Base-by-base conservation (phyloP, 31 red algal genomes). In the Endocladia muricata region DNA sequence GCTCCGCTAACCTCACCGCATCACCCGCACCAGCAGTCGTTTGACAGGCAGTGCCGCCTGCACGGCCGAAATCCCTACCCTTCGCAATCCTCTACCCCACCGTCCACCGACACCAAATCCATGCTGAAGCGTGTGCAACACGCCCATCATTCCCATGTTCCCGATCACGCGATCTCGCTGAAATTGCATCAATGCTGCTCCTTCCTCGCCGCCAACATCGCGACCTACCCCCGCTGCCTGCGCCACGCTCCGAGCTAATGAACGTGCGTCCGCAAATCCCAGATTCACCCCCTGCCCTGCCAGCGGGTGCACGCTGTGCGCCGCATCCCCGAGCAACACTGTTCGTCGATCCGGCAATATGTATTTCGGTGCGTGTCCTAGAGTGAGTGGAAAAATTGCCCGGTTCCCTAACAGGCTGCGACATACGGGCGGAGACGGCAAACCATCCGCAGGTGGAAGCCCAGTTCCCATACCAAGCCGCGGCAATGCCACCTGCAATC, bases 241-340 rank as follows among this genome's bases (percentile, higher is more conserved):
- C 54, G 68, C 73, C 37, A 98, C 23, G 28, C 78, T 60, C 6
- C 83, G 73, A 28, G 51, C 32, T 5, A 98, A 69, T 34, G 76
- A 49, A 3, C 63, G 52, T 7, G 74, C 96, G 63, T 98, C 96
- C 17, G 83, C 88, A 36, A 98, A 81, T 15, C 96, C 96, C 35
- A 98, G 74, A 74, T 98, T 98, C n/a, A 94, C 96, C 8, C 96
- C 96, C 78, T 98, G 96, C 35, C 96, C 96, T 26, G 96, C 96
- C 54, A 98, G 47, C 4, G 96, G 96, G 35, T 98, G 96, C 41
- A 98, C 88, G 33, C 77, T 79, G 54, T 98, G 96, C 31, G 96
- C 96, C 15, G 96, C 96, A 68, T 98, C 96, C n/a, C 96, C 96
- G 19, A 98, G 68, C 44, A 98, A 74, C 37, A 94, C 96, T 37